A percentile compares a stretch with the other conserved stretches of the same genome.
These are phyloP conservation scores for Trichosporon inkin DNA, from an alignment of 1,284 basidiomycete species.

Conservation along the genomic window DNA sequence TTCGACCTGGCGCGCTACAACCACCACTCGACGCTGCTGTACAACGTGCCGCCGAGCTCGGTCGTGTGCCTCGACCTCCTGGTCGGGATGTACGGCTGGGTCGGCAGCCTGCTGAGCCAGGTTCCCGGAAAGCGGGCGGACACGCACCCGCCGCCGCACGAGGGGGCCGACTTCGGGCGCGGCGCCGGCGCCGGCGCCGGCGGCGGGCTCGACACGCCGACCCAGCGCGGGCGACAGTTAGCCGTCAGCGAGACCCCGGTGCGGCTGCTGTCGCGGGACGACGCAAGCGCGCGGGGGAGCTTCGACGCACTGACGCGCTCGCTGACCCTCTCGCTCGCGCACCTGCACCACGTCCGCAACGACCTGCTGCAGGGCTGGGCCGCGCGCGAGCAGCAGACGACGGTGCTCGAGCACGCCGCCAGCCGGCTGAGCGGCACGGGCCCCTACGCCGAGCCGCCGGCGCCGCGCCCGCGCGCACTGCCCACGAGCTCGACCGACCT, in stretches of 20 bases:
- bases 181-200: too few relatives aligned
- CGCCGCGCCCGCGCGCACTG: not conserved
- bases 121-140: conserved; percentile 15
- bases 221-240: conserved; percentile 21
- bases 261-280: conserved; percentile 23
- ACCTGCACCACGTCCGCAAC: conserved; percentile 30
- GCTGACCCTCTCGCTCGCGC: conserved; percentile 33
- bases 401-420: conserved; percentile 31
- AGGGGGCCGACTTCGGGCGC: conserved; percentile 16
- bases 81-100: conserved; percentile 46
- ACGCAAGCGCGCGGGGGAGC: conserved; percentile 13
- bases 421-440: conserved; percentile 16
- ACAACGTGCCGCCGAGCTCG: conserved; percentile 47
- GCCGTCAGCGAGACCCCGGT: conserved; percentile 24
- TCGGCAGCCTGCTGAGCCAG: conserved; percentile 36
- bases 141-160: conserved; percentile 15
- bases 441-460: conserved; percentile 9
- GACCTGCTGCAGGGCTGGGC: conserved; percentile 41
- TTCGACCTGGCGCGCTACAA: conserved; percentile 45
- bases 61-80: conserved; percentile 45
- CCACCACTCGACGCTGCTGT: conserved; percentile 47
- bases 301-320: conserved; percentile 28
- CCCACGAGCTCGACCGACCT: not conserved
- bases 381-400: conserved; percentile 33
- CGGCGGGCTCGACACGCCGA: conserved; percentile 19